These are phyloP conservation scores for Cystobasidium slooffiae DNA, from an alignment of 1,284 basidiomycete genomes.

Conservation along the genomic window DNA sequence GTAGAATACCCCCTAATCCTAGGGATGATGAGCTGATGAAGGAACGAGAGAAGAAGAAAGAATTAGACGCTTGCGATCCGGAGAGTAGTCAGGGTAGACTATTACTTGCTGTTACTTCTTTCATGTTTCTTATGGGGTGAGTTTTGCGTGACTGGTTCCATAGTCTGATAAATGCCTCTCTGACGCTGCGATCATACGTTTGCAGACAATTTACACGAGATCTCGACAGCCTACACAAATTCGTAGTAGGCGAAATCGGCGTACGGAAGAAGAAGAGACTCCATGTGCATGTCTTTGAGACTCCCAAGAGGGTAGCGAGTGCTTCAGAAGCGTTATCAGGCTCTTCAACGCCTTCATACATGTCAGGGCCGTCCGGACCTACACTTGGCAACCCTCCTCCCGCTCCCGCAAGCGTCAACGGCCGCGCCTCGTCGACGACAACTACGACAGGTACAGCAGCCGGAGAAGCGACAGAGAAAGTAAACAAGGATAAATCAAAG, in stretches of 20 bases:
- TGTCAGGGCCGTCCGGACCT: not conserved
- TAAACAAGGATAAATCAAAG: slow-evolving; percentile 33
- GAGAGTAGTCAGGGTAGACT: slow-evolving; percentile 32
- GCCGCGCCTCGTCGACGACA: not conserved
- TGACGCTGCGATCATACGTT: too few species aligned
- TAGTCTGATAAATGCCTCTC: too few species aligned
- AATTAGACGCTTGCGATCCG: slow-evolving; percentile 4
- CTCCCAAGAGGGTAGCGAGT: slow-evolving; percentile 5
- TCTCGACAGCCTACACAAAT: slow-evolving; percentile 51
- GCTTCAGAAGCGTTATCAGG: not conserved
- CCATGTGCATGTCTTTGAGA: slow-evolving; percentile 56
- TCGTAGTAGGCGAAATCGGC: slow-evolving; percentile 42
- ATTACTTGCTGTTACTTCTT: slow-evolving; percentile 55
- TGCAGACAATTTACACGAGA: slow-evolving; percentile 44
- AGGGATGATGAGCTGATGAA: slow-evolving; percentile 18
- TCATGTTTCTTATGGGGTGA: slow-evolving; percentile 54
- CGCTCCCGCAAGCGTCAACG: not conserved
- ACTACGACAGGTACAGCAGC: not conserved
- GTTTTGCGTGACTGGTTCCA: slow-evolving; percentile 42
- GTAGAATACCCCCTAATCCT: slow-evolving; percentile 1
- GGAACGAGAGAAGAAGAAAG: slow-evolving; percentile 30
- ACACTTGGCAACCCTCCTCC: not conserved
- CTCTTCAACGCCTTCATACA: not conserved
- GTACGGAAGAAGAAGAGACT: slow-evolving; percentile 47
- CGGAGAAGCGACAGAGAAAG: not conserved